Percentiles rank a stretch among this genome's conserved stretches.
phyloP scores from a whole-genome alignment of 2,329 filamentous ascomycete genomes.

The Periconia sp. region DNA sequence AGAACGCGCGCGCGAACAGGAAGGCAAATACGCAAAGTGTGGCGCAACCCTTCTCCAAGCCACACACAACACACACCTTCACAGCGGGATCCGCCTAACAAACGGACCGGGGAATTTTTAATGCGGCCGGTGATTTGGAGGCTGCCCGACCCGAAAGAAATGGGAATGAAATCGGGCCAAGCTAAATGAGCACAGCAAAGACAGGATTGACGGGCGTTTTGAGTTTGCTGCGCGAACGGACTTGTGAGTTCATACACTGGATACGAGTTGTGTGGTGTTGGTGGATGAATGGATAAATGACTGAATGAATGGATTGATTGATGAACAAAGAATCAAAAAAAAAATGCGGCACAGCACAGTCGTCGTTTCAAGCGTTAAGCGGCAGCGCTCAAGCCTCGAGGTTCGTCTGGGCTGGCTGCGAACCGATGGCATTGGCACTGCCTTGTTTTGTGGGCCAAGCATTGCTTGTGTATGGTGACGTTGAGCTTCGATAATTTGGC shows the following conservation, averaged over 20 bases:
- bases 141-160: too few species aligned
- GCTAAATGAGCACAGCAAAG: too few species aligned
- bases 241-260: too few species aligned
- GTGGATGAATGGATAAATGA: background rate
- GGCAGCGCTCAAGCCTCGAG: slow-evolving; percentile 6
- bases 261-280: background rate
- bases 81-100: too few species aligned
- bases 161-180: too few species aligned
- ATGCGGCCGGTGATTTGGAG: background rate
- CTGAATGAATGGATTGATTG: too few species aligned
- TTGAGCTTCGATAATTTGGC: slow-evolving; percentile 1
- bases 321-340: too few species aligned
- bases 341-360: background rate
- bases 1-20: too few species aligned
- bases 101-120: background rate
- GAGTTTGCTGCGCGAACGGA: too few species aligned
- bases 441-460: slow-evolving; percentile 12
- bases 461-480: slow-evolving; percentile 6
- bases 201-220: too few species aligned
- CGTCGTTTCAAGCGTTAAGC: slow-evolving; percentile 13
- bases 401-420: background rate
- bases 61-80: too few species aligned
- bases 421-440: background rate
- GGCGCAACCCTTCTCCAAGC: background rate
- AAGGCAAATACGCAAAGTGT: background rate